phyloP scores from a whole-genome alignment of 31 red algal genomes.

The Endocladia muricata region DNA sequence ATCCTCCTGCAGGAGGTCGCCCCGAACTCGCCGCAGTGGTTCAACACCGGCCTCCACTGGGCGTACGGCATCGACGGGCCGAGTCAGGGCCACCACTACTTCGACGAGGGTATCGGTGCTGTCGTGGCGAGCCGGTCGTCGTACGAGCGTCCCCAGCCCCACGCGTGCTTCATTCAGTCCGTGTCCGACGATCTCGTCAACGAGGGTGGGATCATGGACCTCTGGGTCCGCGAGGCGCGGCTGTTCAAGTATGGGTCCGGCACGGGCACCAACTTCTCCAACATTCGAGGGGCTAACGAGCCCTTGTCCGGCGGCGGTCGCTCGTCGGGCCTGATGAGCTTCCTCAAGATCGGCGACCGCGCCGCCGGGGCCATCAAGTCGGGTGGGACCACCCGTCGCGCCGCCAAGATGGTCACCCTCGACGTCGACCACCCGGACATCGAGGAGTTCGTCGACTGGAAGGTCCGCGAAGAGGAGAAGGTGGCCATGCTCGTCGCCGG shows the following conservation, averaged over 20 bases:
- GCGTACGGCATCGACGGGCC: constrained; percentile 8
- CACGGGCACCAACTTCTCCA: constrained; percentile 2
- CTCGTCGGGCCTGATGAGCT: constrained; percentile 3
- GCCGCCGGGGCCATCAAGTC: constrained; percentile 4
- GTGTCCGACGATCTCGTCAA: background rate
- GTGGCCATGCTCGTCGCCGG: background rate
- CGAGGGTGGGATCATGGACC: background rate
- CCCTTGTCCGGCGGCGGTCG: constrained; percentile 1
- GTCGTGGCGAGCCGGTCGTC: background rate
- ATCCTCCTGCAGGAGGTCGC: background rate
- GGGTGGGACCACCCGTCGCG: background rate
- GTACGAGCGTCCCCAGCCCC: background rate
- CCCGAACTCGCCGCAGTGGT: constrained; percentile 9
- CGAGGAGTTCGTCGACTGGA: constrained; percentile 2
- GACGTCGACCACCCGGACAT: constrained; percentile 11
- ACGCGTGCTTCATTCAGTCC: constrained; percentile 1
- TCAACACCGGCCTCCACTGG: constrained; percentile 12
- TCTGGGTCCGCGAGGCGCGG: background rate
- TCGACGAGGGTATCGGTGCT: background rate
- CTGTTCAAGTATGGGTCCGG: constrained; percentile 5
- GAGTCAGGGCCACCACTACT: background rate
- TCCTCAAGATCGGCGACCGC: background rate
- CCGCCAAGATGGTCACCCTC: constrained; percentile 6
- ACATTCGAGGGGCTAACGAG: background rate
- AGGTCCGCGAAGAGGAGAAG: background rate